These are phyloP conservation scores for Cyclocybe aegerita DNA, from an alignment of 768 basidiomycete genomes.

Conservation along the genomic window DNA sequence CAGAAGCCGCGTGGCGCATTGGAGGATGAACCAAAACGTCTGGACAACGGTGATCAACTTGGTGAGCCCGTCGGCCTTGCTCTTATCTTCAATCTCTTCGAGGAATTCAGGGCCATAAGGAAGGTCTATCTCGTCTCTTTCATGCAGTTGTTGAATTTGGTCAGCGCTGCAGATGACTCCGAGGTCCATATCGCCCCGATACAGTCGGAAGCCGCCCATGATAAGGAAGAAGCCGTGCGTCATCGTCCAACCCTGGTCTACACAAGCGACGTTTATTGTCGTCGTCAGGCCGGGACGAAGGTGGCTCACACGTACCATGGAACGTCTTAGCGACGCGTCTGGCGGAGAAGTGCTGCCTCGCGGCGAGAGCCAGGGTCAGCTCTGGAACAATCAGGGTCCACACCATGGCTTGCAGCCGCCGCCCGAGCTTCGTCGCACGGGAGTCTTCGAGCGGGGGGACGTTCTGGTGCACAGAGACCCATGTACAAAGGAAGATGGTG, in stretches of 20 bases:
- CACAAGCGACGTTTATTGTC: background rate
- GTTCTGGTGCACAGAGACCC: conserved; percentile 13
- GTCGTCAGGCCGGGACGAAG: background rate
- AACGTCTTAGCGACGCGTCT: background rate
- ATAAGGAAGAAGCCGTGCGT: conserved; percentile 14
- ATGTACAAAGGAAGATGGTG: conserved; percentile 15
- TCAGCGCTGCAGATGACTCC: conserved; percentile 3
- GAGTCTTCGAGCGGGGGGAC: conserved; percentile 1
- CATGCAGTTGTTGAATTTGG: conserved; percentile 1
- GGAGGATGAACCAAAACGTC: conserved; percentile 29
- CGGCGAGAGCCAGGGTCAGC: conserved; percentile 6
- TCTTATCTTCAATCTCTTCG: conserved; percentile 26
- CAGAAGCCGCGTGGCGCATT: conserved; percentile 21
- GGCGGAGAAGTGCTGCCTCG: conserved; percentile 11
- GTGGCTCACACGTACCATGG: background rate
- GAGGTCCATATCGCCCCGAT: background rate
- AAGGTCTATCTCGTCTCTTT: background rate
- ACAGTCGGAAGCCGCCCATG: conserved; percentile 15
- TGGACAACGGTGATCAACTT: conserved; percentile 31
- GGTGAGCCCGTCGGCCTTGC: conserved; percentile 29
- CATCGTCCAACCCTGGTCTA: conserved; percentile 8
- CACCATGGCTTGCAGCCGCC: conserved; percentile 1
- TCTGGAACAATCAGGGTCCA: conserved; percentile 10
- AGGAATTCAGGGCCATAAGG: background rate
- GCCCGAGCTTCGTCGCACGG: background rate